A percentile compares a stretch with the other conserved stretches of the same genome.
phyloP scores from a whole-genome alignment of 73 alveolate species.

The Paramecium bursaria region DNA sequence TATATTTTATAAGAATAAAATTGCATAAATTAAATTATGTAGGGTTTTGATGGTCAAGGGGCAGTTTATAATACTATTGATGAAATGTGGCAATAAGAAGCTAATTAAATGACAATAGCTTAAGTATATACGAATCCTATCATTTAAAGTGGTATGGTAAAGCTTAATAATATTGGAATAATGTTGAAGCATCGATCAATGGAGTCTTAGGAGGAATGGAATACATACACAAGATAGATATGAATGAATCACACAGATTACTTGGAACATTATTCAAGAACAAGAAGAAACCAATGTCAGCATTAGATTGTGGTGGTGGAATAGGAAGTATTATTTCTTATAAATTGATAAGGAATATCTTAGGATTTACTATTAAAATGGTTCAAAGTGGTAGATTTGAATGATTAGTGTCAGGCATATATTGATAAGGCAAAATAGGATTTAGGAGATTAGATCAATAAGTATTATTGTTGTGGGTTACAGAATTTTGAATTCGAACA shows the following conservation, averaged over 20 bases:
- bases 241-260: constrained; percentile 72
- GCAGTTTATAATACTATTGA: too few species aligned
- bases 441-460: constrained; percentile 57
- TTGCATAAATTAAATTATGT: too few species aligned
- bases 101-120: too few species aligned
- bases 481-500: constrained; percentile 72
- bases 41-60: too few species aligned
- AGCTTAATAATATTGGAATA: constrained; percentile 34
- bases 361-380: constrained; percentile 68
- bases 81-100: too few species aligned
- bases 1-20: too few species aligned
- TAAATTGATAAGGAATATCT: constrained; percentile 51
- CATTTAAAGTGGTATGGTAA: constrained; percentile 42
- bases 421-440: constrained; percentile 74
- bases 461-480: constrained; percentile 75
- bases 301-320: constrained; percentile 85
- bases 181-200: constrained; percentile 72
- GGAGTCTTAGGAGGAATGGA: constrained; percentile 84
- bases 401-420: constrained; percentile 71
- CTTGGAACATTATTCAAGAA: constrained; percentile 54
- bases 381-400: constrained; percentile 76
- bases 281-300: constrained; percentile 68
- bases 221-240: constrained; percentile 67
- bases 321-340: constrained; percentile 72
- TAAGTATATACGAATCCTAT: too few species aligned